Percentiles rank a stretch among this genome's conserved stretches.
phyloP scores from a whole-genome alignment of 176 grass and related monocot genomes.

The Eragrostis nindensis region DNA sequence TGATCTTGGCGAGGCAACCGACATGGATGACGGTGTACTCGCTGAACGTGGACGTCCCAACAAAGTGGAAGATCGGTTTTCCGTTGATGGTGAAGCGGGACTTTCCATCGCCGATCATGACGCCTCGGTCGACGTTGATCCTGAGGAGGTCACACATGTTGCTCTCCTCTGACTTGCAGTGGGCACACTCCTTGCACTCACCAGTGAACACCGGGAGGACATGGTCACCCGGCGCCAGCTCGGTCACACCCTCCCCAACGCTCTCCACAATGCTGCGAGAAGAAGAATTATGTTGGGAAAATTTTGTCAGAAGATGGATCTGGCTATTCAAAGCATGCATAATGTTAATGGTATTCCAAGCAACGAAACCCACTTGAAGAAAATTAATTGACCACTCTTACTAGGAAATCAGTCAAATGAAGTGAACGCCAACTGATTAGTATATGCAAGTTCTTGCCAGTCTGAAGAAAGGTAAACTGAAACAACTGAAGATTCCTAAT shows the following conservation, averaged over 20 bases:
- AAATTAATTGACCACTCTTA: neutral
- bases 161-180: conserved; percentile 88
- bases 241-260: conserved; percentile 67
- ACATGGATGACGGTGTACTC: conserved; percentile 92
- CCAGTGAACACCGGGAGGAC: conserved; percentile 91
- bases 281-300: neutral
- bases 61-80: conserved; percentile 81
- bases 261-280: conserved; percentile 77
- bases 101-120: conserved; percentile 70
- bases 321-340: too few species aligned
- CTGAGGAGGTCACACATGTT: conserved; percentile 91
- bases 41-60: conserved; percentile 84
- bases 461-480: too few species aligned
- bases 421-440: too few species aligned
- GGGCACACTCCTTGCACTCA: conserved; percentile 85
- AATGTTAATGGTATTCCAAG: neutral
- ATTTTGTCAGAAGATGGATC: neutral
- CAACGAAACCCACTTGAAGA: neutral
- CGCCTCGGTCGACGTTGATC: conserved; percentile 74
- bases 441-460: too few species aligned
- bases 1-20: conserved; percentile 75
- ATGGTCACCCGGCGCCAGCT: conserved; percentile 76
- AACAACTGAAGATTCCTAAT: neutral
- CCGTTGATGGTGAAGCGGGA: conserved; percentile 68
- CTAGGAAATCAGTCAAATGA: too few species aligned